These are phyloP conservation scores for Neonectria hederae DNA, from an alignment of 2,329 filamentous ascomycete genomes.

Conservation along the genomic window DNA sequence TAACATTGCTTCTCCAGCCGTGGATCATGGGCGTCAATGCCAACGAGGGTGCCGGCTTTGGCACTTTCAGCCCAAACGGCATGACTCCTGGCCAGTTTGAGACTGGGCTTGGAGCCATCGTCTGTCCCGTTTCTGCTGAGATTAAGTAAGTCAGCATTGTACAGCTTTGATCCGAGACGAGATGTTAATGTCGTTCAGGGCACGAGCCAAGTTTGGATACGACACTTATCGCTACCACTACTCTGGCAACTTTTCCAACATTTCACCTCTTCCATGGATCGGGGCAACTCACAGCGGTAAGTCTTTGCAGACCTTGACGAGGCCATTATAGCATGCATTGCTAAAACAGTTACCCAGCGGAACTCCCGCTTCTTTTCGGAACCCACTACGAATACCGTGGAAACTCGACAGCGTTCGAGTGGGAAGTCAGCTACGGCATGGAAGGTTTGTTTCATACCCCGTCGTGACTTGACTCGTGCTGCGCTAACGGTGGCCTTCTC, in stretches of 20 bases:
- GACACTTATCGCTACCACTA: constrained; percentile 53
- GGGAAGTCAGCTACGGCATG: constrained; percentile 40
- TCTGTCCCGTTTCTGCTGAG: constrained; percentile 22
- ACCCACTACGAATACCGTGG: constrained; percentile 43
- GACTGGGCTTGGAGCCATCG: constrained; percentile 22
- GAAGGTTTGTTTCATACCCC: constrained; percentile 34
- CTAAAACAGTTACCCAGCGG: constrained; percentile 30
- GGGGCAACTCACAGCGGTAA: constrained; percentile 46
- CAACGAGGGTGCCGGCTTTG: constrained; percentile 28
- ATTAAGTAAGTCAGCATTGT: constrained; percentile 10
- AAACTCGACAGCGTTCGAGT: constrained; percentile 44
- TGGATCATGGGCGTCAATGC: constrained; percentile 30
- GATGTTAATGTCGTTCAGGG: constrained; percentile 4
- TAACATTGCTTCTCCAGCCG: constrained; percentile 4
- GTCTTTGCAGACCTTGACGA: not conserved
- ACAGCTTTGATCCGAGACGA: not conserved
- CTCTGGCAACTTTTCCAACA: constrained; percentile 51
- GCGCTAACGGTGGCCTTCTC: not conserved
- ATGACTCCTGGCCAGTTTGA: constrained; percentile 15
- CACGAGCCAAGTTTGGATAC: constrained; percentile 25
- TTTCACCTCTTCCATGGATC: constrained; percentile 51
- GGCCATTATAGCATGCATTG: not conserved
- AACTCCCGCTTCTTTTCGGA: constrained; percentile 44
- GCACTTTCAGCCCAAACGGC: constrained; percentile 20
- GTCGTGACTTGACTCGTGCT: not conserved